phyloP scores from a whole-genome alignment of 352 stramenopile species.

The Globisporangium cystogenes region DNA sequence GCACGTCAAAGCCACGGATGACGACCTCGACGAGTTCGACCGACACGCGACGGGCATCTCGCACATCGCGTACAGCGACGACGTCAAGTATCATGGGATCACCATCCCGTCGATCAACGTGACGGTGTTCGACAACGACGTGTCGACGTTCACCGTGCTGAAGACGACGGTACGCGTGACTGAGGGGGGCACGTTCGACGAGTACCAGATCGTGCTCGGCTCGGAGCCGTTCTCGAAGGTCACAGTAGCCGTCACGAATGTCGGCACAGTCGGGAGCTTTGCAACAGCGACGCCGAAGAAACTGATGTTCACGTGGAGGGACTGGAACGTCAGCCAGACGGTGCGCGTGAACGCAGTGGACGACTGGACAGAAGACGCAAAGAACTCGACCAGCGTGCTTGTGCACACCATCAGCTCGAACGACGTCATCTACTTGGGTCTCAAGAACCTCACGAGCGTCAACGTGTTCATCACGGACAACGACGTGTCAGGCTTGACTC shows the following conservation, averaged over 20 bases:
- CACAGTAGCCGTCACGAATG: constrained; percentile 36
- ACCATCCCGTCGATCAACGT: constrained; percentile 58
- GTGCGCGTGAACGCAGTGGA: constrained; percentile 53
- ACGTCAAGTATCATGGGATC: constrained; percentile 63
- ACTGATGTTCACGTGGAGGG: constrained; percentile 57
- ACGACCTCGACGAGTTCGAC: constrained; percentile 65
- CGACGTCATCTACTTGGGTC: constrained; percentile 55
- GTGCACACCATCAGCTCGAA: constrained; percentile 54
- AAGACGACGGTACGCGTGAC: constrained; percentile 35
- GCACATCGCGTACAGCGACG: constrained; percentile 56
- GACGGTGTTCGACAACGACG: constrained; percentile 55
- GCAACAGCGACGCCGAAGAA: constrained; percentile 21
- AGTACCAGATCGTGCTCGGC: constrained; percentile 47
- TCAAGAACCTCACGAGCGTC: constrained; percentile 37
- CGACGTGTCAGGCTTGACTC: constrained; percentile 47
- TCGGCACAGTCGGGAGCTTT: constrained; percentile 41
- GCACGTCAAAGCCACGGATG: constrained; percentile 46
- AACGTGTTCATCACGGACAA: constrained; percentile 56
- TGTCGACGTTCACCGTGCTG: constrained; percentile 39
- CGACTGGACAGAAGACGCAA: constrained; percentile 44
- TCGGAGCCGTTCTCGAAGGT: constrained; percentile 72
- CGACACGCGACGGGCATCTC: constrained; percentile 60
- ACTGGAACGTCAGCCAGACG: constrained; percentile 59
- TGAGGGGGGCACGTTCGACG: constrained; percentile 35
- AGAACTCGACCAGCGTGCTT: constrained; percentile 41